Conservation (phyloP, 1,284 basidiomycete genomes). For the Pisolithus thermaeus region DNA sequence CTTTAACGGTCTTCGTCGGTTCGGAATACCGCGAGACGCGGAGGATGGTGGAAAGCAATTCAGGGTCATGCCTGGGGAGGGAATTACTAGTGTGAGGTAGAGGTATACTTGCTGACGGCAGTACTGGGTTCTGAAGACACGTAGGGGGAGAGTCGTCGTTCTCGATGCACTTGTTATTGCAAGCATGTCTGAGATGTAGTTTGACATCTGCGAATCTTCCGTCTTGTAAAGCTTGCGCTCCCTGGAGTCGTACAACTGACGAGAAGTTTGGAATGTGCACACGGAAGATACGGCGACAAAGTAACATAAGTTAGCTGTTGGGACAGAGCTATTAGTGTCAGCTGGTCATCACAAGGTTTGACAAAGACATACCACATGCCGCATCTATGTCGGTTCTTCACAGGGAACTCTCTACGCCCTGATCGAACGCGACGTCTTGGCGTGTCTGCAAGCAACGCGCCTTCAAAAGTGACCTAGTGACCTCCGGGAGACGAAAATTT, state of each 20-base stretch:
- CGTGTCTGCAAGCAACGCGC: not conserved
- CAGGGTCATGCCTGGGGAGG: constrained; percentile 6
- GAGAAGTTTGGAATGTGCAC: constrained; percentile 29
- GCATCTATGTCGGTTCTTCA: constrained; percentile 26
- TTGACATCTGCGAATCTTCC: constrained; percentile 10
- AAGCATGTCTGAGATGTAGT: constrained; percentile 18
- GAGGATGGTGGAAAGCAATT: constrained; percentile 23
- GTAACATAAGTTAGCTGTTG: constrained; percentile 53
- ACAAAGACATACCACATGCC: constrained; percentile 45
- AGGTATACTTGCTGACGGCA: not conserved
- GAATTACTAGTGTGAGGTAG: not conserved
- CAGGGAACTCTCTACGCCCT: constrained; percentile 23
- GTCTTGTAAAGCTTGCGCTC: constrained; percentile 17
- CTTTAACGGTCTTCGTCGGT: constrained; percentile 13
- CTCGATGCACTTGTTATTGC: not conserved
- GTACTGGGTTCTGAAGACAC: not conserved
- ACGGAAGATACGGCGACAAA: constrained; percentile 45
- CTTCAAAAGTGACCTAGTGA: constrained; percentile 3
- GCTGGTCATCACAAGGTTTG: not conserved
- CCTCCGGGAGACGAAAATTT: constrained; percentile 26
- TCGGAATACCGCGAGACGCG: constrained; percentile 25
- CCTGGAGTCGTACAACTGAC: constrained; percentile 17
- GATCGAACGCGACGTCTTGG: constrained; percentile 20
- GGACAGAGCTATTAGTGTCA: not conserved
- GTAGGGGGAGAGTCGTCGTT: constrained; percentile 3